A percentile compares a stretch with the other conserved stretches of the same genome.
phyloP scores from a whole-genome alignment of 148 eudicot genomes.

The Rhododendron ovatum region DNA sequence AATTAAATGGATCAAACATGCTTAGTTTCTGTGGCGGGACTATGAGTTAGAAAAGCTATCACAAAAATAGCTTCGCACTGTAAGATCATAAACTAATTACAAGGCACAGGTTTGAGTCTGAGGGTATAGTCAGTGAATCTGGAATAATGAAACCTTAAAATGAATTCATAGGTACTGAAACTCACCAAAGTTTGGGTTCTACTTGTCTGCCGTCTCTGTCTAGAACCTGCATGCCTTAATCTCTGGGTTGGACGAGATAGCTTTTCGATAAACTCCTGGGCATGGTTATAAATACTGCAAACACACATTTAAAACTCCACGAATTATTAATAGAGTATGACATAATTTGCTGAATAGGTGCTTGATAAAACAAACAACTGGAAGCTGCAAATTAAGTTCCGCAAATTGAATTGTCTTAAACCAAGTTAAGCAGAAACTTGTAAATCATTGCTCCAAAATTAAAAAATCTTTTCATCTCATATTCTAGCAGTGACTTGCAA shows the following conservation, averaged over 20 bases:
- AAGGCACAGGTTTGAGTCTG: neutral
- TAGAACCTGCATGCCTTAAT: slow-evolving; percentile 28
- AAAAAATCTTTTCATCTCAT: neutral
- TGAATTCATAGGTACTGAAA: neutral
- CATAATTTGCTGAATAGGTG: neutral
- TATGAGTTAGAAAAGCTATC: neutral
- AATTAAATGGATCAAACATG: neutral
- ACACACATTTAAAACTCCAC: neutral
- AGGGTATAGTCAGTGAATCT: neutral
- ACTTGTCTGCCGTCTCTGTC: slow-evolving; percentile 22
- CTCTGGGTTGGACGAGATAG: slow-evolving; percentile 32
- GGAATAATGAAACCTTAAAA: neutral
- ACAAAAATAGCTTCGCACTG: neutral
- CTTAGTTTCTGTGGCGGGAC: neutral
- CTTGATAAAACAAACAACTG: neutral
- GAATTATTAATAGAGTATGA: neutral
- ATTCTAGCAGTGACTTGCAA: neutral
- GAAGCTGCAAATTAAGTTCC: neutral
- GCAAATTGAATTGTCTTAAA: neutral
- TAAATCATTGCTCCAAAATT: neutral
- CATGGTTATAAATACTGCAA: slow-evolving; percentile 68
- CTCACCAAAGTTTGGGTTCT: slow-evolving; percentile 42
- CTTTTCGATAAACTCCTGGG: slow-evolving; percentile 36
- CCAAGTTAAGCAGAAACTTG: neutral
- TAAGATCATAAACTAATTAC: neutral